These are phyloP conservation scores for Xylariaceae sp. DNA, from an alignment of 2,329 filamentous ascomycete species.

Conservation along the genomic window DNA sequence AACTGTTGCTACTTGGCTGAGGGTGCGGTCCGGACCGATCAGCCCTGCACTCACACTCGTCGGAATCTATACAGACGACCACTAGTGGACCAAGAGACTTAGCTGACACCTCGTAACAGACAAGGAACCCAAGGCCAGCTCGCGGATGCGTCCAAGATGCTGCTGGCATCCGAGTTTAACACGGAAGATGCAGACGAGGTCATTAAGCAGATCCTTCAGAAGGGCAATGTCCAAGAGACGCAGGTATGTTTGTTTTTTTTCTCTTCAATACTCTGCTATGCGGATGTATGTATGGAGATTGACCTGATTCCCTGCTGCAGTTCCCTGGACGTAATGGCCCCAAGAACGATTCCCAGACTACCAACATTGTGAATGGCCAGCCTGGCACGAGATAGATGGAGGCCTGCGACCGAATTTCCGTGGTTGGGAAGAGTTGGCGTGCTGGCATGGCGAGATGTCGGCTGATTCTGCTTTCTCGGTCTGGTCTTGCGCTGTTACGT, in stretches of 20 bases:
- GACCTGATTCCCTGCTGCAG: constrained; percentile 31
- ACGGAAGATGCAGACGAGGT: constrained; percentile 74
- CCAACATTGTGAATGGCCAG: constrained; percentile 43
- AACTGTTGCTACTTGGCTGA: too few relatives aligned
- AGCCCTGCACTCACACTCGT: too few relatives aligned
- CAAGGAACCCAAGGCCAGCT: constrained; percentile 80
- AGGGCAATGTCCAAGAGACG: constrained; percentile 63
- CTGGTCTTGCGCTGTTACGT: background rate
- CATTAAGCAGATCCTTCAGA: constrained; percentile 75
- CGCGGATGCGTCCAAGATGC: constrained; percentile 69
- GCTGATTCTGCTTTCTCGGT: background rate
- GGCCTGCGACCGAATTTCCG: background rate
- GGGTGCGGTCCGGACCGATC: too few relatives aligned
- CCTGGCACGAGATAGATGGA: constrained; percentile 23
- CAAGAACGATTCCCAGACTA: constrained; percentile 50
- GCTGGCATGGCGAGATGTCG: background rate
- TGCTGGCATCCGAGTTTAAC: constrained; percentile 82
- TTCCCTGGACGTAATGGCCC: constrained; percentile 49
- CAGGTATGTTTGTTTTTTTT: constrained; percentile 39
- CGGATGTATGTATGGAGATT: background rate
- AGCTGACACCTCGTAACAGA: constrained; percentile 43
- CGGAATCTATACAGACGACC: too few relatives aligned
- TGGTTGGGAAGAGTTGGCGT: background rate
- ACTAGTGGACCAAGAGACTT: constrained; percentile 9
- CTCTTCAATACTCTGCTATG: background rate